Conservation (phyloP, 2,329 filamentous ascomycete species). For the Aspergillus aculeatus region DNA sequence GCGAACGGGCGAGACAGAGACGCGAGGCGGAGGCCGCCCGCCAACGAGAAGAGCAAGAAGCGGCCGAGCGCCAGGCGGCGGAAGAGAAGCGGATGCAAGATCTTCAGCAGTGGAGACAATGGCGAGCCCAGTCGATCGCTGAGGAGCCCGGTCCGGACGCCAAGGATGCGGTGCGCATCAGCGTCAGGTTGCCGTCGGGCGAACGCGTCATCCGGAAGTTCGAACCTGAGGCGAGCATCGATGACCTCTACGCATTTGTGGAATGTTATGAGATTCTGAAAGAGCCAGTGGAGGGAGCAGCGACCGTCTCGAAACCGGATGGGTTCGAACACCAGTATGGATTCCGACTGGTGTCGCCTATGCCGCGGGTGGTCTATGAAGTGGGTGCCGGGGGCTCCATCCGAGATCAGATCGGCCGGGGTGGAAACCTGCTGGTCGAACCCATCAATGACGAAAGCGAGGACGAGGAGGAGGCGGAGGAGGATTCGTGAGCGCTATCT, state of each 20-base stretch:
- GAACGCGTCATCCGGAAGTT: constrained; percentile 79
- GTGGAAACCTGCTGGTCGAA: constrained; percentile 89
- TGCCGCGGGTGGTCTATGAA: constrained; percentile 80
- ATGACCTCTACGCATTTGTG: constrained; percentile 93
- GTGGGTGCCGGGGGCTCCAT: constrained; percentile 66
- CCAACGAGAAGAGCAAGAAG: constrained; percentile 64
- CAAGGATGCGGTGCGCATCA: constrained; percentile 71
- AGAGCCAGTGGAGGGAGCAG: constrained; percentile 32
- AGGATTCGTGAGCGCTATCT: constrained; percentile 17
- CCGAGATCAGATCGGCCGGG: constrained; percentile 71
- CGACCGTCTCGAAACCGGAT: constrained; percentile 54
- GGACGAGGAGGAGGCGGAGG: constrained; percentile 38
- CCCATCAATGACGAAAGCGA: constrained; percentile 57
- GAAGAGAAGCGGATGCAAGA: constrained; percentile 58
- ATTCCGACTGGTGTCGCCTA: constrained; percentile 81
- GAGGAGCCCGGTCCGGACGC: constrained; percentile 65
- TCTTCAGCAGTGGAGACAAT: constrained; percentile 70
- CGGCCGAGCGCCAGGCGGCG: constrained; percentile 62
- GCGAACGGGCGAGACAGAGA: constrained; percentile 75
- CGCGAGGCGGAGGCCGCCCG: constrained; percentile 69
- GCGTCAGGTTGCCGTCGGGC: constrained; percentile 61
- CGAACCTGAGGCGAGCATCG: constrained; percentile 64
- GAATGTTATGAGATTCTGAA: constrained; percentile 76
- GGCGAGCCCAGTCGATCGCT: constrained; percentile 68
- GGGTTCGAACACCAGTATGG: constrained; percentile 76